phyloP scores from a whole-genome alignment of 441 rosid species.

The Populus hybrid region DNA sequence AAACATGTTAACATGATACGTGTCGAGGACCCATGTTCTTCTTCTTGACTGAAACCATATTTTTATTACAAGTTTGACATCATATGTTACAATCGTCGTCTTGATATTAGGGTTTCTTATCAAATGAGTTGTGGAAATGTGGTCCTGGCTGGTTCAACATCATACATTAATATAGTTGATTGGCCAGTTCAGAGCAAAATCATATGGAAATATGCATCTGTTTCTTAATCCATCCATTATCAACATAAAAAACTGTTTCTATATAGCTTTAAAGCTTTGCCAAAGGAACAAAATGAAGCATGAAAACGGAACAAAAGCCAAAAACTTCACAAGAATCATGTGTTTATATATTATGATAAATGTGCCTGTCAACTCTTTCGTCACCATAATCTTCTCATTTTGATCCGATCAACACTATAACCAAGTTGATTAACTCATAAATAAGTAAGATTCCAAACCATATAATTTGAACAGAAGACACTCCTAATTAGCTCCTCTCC shows the following conservation, averaged over 20 bases:
- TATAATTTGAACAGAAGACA: slow-evolving; percentile 19
- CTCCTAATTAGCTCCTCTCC: slow-evolving; percentile 21
- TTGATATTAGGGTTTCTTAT: slow-evolving; percentile 32
- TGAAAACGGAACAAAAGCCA: slow-evolving; percentile 44
- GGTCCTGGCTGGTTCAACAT: slow-evolving; percentile 34
- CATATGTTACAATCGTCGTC: neutral
- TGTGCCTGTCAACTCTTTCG: slow-evolving; percentile 19
- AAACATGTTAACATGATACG: slow-evolving; percentile 35
- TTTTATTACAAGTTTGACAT: too few relatives aligned
- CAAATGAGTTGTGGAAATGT: slow-evolving; percentile 13
- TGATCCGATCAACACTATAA: slow-evolving; percentile 22
- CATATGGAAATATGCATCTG: slow-evolving; percentile 6
- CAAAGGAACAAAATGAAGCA: neutral
- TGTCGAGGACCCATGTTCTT: slow-evolving; percentile 33
- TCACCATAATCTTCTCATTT: slow-evolving; percentile 16
- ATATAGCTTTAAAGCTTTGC: slow-evolving; percentile 13
- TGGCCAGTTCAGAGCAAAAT: slow-evolving; percentile 25
- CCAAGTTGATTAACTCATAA: slow-evolving; percentile 12
- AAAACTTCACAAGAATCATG: slow-evolving; percentile 41
- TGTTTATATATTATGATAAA: slow-evolving; percentile 24
- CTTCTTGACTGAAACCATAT: neutral
- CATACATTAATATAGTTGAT: slow-evolving; percentile 7
- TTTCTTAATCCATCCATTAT: slow-evolving; percentile 34
- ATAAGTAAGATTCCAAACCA: slow-evolving; percentile 22
- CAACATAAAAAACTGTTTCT: slow-evolving; percentile 21